Evolutionary conservation across 768 basidiomycete species (phyloP).

Genomic region (Suillus hirtellus): DNA sequence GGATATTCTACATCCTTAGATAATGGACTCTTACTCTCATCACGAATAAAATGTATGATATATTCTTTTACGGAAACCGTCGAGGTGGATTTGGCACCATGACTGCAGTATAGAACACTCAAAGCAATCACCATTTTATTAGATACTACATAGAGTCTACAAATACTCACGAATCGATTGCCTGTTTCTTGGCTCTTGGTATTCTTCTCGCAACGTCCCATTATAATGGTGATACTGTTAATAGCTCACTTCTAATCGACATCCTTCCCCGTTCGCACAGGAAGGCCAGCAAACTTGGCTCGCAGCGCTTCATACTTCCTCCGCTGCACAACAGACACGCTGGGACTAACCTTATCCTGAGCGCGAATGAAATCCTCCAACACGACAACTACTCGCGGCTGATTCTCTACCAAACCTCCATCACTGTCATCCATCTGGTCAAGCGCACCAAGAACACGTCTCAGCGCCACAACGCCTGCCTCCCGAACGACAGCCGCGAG

Average conservation of each 20-base stretch:
- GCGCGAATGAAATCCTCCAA: slow-evolving; percentile 73
- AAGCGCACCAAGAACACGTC: slow-evolving; percentile 62
- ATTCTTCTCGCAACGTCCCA: too few relatives aligned
- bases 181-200: too few relatives aligned
- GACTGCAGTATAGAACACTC: too few relatives aligned
- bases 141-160: too few relatives aligned
- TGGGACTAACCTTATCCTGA: slow-evolving; percentile 80
- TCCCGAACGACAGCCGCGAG: slow-evolving; percentile 86
- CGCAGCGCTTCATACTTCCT: slow-evolving; percentile 79
- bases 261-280: slow-evolving; percentile 48
- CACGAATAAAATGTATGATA: not conserved
- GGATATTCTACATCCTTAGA: not conserved
- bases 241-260: slow-evolving; percentile 11
- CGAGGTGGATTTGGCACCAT: too few relatives aligned
- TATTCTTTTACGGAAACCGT: too few relatives aligned
- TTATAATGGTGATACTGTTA: too few relatives aligned
- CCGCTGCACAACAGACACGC: slow-evolving; percentile 80
- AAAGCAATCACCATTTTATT: too few relatives aligned
- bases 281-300: slow-evolving; percentile 81
- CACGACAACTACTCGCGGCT: slow-evolving; percentile 47
- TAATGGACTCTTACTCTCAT: slow-evolving; percentile 1
- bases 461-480: slow-evolving; percentile 84
- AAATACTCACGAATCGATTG: too few relatives aligned
- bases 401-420: slow-evolving; percentile 15
- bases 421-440: slow-evolving; percentile 51